phyloP scores from a whole-genome alignment of 192 early-diverging fungal species.

The Phycomyces blakesleeanus region DNA sequence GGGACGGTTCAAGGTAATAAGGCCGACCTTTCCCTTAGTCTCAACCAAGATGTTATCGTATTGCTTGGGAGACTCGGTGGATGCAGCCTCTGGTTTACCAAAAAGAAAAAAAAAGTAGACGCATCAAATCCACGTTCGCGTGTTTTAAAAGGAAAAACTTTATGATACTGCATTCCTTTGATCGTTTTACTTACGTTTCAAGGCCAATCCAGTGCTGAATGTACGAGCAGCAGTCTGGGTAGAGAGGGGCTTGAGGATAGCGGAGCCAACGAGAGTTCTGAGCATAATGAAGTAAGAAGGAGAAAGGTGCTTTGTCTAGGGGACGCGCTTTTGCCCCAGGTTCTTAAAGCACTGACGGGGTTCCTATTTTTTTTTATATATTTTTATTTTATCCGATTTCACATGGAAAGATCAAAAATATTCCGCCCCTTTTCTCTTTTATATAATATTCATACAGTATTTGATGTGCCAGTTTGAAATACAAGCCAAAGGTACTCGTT shows the following conservation, averaged over 20 bases:
- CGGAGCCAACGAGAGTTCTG: constrained; percentile 19
- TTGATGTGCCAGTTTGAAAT: no score
- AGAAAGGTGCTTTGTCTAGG: background rate
- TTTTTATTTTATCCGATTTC: background rate
- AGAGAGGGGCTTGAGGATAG: constrained; percentile 30
- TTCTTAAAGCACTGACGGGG: background rate
- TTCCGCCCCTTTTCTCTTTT: no score
- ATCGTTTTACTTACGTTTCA: constrained; percentile 35
- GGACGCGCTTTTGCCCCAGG: background rate
- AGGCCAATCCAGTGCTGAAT: constrained; percentile 26
- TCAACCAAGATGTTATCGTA: constrained; percentile 59
- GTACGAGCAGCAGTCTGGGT: constrained; percentile 16
- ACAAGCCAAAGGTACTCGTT: no score
- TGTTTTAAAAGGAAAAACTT: background rate
- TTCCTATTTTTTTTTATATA: background rate
- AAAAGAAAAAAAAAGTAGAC: no score
- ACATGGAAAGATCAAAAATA: no score
- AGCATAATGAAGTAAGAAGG: constrained; percentile 17
- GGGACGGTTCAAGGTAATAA: constrained; percentile 90
- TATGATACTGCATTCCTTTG: no score
- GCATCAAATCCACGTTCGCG: background rate
- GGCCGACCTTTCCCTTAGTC: constrained; percentile 75
- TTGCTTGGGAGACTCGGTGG: background rate
- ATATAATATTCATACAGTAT: no score
- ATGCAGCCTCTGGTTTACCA: constrained; percentile 13